These are phyloP conservation scores for Rhododendron kiyosumense DNA, from an alignment of 148 eudicot species.

Conservation along the genomic window DNA sequence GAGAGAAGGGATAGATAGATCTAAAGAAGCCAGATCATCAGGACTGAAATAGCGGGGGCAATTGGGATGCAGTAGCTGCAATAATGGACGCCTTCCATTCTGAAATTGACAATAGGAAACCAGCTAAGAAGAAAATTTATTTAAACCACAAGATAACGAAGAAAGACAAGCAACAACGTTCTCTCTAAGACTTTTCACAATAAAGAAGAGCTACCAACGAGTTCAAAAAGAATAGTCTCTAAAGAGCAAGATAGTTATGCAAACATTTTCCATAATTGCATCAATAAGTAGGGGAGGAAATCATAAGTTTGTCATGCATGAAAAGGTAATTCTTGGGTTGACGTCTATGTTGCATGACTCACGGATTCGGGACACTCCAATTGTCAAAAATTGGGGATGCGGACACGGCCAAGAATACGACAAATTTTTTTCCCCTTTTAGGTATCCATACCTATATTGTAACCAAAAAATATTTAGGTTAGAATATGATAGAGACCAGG, in stretches of 20 bases:
- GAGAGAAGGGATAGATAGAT: slow-evolving; percentile 62
- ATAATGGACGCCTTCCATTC: slow-evolving; percentile 75
- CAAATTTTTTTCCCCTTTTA: background rate
- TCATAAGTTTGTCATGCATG: background rate
- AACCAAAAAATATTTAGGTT: background rate
- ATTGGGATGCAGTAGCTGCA: slow-evolving; percentile 84
- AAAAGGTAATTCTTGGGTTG: background rate
- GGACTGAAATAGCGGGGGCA: slow-evolving; percentile 74
- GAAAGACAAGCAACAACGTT: background rate
- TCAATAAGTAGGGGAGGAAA: background rate
- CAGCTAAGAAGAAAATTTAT: background rate
- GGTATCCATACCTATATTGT: background rate
- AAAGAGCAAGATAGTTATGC: background rate
- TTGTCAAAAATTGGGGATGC: background rate
- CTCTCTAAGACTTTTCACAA: background rate
- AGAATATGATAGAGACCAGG: background rate
- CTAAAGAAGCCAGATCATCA: slow-evolving; percentile 67
- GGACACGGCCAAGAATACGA: background rate
- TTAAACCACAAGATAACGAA: background rate
- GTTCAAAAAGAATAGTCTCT: background rate
- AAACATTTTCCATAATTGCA: background rate
- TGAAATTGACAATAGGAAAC: slow-evolving; percentile 21
- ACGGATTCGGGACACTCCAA: background rate
- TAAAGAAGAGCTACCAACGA: background rate
- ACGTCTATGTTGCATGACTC: background rate